Evolutionary conservation across 164 flowering plant species (phyloP).

Genomic region (Vitis labrusca): DNA sequence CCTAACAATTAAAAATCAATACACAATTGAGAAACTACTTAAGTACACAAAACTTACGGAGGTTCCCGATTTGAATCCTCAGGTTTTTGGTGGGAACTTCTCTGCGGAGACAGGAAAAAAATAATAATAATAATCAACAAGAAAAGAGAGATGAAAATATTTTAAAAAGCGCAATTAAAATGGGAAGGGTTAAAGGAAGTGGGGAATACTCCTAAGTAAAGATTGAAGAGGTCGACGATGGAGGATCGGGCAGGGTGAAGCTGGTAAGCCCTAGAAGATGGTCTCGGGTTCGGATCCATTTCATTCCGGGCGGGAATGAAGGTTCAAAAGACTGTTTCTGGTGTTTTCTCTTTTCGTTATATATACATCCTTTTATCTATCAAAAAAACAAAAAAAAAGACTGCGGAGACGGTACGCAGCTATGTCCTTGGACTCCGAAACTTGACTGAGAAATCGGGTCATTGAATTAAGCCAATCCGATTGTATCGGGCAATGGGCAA

Average conservation of each 20-base stretch:
- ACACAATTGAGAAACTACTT: neutral
- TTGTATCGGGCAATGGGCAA: too few species aligned
- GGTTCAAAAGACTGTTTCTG: too few species aligned
- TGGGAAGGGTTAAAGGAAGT: neutral
- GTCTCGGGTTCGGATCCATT: constrained; percentile 46
- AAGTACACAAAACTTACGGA: constrained; percentile 49
- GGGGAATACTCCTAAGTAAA: constrained; percentile 69
- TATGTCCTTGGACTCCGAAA: too few species aligned
- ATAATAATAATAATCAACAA: neutral
- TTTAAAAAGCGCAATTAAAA: neutral
- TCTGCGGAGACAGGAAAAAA: constrained; percentile 41
- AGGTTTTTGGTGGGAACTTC: constrained; percentile 49
- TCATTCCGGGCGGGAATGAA: neutral
- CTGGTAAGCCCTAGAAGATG: constrained; percentile 49
- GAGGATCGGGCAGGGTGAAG: constrained; percentile 72
- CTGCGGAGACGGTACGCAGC: too few species aligned
- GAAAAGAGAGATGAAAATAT: neutral
- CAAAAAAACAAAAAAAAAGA: too few species aligned
- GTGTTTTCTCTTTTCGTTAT: neutral
- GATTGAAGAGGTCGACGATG: constrained; percentile 81
- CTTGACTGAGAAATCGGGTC: too few species aligned
- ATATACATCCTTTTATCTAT: constrained; percentile 1
- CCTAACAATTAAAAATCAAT: neutral
- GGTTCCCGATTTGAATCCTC: constrained; percentile 71
- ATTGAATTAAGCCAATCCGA: too few species aligned